Percentiles rank a stretch among this genome's conserved stretches.
Evolutionary conservation across 257 asterid species (phyloP).

Genomic region (Petunia secreta): DNA sequence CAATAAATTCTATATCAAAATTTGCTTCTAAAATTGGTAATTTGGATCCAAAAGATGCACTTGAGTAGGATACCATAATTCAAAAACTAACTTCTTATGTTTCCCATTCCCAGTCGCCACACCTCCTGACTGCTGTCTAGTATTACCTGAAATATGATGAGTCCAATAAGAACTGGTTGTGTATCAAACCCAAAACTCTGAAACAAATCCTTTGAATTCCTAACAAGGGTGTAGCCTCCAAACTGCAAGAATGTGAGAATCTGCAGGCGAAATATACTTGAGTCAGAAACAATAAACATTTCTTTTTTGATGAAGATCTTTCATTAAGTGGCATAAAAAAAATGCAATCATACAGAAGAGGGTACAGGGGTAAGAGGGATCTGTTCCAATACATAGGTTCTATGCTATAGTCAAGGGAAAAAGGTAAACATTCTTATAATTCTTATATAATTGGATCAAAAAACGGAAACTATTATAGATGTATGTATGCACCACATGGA

Average conservation of each 20-base stretch:
- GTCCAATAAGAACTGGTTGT: conserved; percentile 97
- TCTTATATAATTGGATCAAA: neutral
- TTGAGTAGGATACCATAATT: conserved; percentile 22
- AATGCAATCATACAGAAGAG: too few species aligned
- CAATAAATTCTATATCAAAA: neutral
- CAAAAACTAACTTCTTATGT: neutral
- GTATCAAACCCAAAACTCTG: conserved; percentile 98
- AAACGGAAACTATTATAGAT: neutral
- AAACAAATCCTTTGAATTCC: conserved; percentile 92
- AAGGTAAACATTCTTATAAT: neutral
- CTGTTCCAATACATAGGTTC: too few species aligned
- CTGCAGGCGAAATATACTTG: conserved; percentile 47
- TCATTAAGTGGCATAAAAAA: too few species aligned
- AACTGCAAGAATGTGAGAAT: conserved; percentile 84
- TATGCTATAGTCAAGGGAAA: neutral
- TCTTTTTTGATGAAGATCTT: too few species aligned
- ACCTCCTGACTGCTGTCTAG: conserved; percentile 10
- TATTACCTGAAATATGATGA: conserved; percentile 88
- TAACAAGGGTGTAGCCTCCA: conserved; percentile 94
- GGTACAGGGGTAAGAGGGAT: too few species aligned
- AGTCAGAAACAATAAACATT: neutral
- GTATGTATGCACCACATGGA: neutral
- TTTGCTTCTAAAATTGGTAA: neutral
- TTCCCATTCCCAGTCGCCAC: neutral
- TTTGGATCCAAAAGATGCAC: conserved; percentile 16